Conservation (phyloP, 345 rosid genomes). For the Moricandia arvensis region DNA sequence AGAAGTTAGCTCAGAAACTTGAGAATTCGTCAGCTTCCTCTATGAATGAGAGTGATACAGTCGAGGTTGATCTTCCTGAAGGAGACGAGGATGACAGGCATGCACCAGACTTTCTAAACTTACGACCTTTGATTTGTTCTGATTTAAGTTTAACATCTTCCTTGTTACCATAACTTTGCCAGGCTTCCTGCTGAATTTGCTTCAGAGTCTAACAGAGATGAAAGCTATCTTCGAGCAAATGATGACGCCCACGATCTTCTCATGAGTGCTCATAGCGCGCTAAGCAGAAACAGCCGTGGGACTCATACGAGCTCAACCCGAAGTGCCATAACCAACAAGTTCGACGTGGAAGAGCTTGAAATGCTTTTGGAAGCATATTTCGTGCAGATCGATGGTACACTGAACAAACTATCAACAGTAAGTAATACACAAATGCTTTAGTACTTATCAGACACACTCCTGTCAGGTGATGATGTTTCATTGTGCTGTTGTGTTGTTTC, state of each 20-base stretch:
- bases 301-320: slow-evolving; percentile 59
- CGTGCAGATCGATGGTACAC: slow-evolving; percentile 85
- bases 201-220: slow-evolving; percentile 40
- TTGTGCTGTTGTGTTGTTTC: slow-evolving; percentile 9
- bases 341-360: slow-evolving; percentile 89
- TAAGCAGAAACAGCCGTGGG: slow-evolving; percentile 60
- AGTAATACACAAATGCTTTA: slow-evolving; percentile 2
- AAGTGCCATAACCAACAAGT: slow-evolving; percentile 65
- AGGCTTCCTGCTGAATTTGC: slow-evolving; percentile 58
- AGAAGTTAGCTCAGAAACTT: slow-evolving; percentile 60
- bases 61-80: slow-evolving; percentile 50
- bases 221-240: slow-evolving; percentile 43
- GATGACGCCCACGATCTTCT: slow-evolving; percentile 50
- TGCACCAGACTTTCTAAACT: background rate
- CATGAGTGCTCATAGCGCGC: slow-evolving; percentile 44
- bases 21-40: slow-evolving; percentile 66
- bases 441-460: background rate
- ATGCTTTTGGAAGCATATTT: slow-evolving; percentile 99
- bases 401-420: slow-evolving; percentile 93
- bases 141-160: slow-evolving; percentile 5
- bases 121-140: background rate
- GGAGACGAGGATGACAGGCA: slow-evolving; percentile 65
- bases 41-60: slow-evolving; percentile 51
- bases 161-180: slow-evolving; percentile 17
- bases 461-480: background rate